Percentiles rank a stretch among this genome's conserved stretches.
Evolutionary conservation across 2,329 filamentous ascomycete genomes (phyloP).

Genomic region (Microdochium paspali): DNA sequence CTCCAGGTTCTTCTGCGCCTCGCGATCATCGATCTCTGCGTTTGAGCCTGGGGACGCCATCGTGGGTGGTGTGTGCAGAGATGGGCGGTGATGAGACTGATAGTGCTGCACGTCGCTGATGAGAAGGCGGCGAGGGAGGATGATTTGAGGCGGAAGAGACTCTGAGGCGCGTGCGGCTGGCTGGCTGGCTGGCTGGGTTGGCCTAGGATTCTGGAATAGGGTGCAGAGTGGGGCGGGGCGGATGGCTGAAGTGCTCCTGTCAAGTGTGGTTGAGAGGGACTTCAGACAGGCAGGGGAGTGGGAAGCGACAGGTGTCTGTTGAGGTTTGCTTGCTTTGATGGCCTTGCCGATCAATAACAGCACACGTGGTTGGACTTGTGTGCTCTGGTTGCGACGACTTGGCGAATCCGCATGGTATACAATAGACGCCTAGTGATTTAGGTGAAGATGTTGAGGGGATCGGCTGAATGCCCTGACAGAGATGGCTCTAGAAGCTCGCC

Average conservation of each 20-base stretch:
- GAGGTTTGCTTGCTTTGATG: too few relatives aligned
- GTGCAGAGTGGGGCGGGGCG: background rate
- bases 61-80: slow-evolving; percentile 5
- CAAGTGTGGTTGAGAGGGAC: too few relatives aligned
- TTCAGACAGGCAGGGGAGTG: too few relatives aligned
- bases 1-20: slow-evolving; percentile 46
- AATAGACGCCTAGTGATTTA: too few relatives aligned
- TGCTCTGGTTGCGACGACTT: too few relatives aligned
- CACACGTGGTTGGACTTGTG: too few relatives aligned
- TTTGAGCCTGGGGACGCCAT: slow-evolving; percentile 52
- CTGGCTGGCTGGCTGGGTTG: background rate
- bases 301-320: too few relatives aligned
- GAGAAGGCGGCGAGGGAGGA: background rate
- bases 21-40: slow-evolving; percentile 23
- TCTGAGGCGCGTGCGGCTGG: background rate
- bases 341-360: too few relatives aligned
- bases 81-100: slow-evolving; percentile 1
- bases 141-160: background rate
- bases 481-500: too few relatives aligned
- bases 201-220: background rate
- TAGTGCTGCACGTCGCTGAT: slow-evolving; percentile 2
- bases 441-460: too few relatives aligned
- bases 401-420: too few relatives aligned
- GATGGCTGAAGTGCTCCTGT: background rate
- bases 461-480: too few relatives aligned